A percentile compares a stretch with the other conserved stretches of the same genome.
Evolutionary conservation across 2,329 filamentous ascomycete species (phyloP).

Genomic region (Aspergillus texensis): DNA sequence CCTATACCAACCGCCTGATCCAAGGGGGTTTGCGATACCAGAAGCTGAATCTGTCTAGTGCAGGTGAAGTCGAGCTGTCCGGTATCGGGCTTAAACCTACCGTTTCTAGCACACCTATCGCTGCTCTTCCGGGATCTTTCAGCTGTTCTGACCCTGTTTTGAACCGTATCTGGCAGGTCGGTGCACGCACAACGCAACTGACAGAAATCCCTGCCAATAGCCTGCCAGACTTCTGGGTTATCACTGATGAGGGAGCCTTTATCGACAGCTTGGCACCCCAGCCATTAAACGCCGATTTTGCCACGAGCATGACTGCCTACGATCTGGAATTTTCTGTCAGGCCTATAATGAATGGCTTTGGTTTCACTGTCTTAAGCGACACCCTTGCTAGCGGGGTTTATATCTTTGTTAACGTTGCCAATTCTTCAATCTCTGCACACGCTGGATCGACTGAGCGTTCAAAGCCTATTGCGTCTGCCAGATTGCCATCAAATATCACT

Average conservation of each 20-base stretch:
- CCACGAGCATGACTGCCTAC: constrained; percentile 11
- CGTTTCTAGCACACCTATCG: constrained; percentile 17
- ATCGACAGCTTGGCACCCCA: too few relatives aligned
- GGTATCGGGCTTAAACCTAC: constrained; percentile 32
- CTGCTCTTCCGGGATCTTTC: constrained; percentile 16
- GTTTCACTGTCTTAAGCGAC: too few relatives aligned
- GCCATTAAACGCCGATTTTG: background rate
- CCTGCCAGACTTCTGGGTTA: constrained; percentile 17
- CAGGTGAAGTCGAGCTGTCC: constrained; percentile 29
- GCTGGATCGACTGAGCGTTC: too few relatives aligned
- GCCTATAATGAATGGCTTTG: constrained; percentile 17
- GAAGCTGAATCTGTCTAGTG: constrained; percentile 38
- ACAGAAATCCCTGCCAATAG: constrained; percentile 15
- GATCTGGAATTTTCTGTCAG: constrained; percentile 21
- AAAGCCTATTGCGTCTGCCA: too few relatives aligned
- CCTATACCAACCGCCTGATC: constrained; percentile 38
- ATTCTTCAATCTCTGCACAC: too few relatives aligned
- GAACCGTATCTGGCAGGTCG: constrained; percentile 16
- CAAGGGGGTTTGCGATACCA: constrained; percentile 43
- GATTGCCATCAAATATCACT: too few relatives aligned
- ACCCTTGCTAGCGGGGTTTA: too few relatives aligned
- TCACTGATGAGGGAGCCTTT: constrained; percentile 17
- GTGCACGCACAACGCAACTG: constrained; percentile 18
- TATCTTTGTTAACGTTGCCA: too few relatives aligned
- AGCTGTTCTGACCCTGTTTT: constrained; percentile 16